phyloP scores from a whole-genome alignment of 345 rosid species.

The Boechera divaricarpa region DNA sequence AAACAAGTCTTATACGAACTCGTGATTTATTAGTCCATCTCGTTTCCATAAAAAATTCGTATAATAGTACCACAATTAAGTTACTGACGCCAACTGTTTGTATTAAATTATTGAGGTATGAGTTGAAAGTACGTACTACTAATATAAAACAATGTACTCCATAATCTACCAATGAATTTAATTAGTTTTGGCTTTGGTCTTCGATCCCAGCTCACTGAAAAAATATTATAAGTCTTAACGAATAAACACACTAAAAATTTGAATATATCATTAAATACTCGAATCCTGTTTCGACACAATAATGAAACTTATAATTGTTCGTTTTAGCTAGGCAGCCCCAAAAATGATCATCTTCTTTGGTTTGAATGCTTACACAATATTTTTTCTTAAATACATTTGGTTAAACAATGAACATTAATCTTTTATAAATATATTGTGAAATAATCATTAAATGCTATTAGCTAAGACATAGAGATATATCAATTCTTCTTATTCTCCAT shows the following conservation, averaged over 20 bases:
- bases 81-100: conserved; percentile 22
- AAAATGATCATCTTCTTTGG: not conserved
- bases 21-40: not conserved
- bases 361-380: conserved; percentile 2
- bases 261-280: not conserved
- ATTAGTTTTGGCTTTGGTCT: not conserved
- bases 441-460: not conserved
- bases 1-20: not conserved
- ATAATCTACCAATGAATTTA: not conserved
- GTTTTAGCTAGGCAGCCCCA: not conserved
- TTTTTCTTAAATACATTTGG: too few relatives aligned
- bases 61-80: not conserved
- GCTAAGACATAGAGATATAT: not conserved
- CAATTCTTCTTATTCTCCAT: conserved; percentile 30
- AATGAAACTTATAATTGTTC: not conserved
- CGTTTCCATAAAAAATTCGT: not conserved
- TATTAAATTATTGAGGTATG: not conserved
- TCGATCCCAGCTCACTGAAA: not conserved
- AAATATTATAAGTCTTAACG: not conserved
- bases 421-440: not conserved
- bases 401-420: not conserved
- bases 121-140: not conserved
- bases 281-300: not conserved
- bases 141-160: not conserved
- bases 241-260: not conserved